A percentile compares a stretch with the other conserved stretches of the same genome.
Evolutionary conservation across 495 filamentous ascomycete genomes (phyloP).

Genomic region (Aspergillus hancockii): DNA sequence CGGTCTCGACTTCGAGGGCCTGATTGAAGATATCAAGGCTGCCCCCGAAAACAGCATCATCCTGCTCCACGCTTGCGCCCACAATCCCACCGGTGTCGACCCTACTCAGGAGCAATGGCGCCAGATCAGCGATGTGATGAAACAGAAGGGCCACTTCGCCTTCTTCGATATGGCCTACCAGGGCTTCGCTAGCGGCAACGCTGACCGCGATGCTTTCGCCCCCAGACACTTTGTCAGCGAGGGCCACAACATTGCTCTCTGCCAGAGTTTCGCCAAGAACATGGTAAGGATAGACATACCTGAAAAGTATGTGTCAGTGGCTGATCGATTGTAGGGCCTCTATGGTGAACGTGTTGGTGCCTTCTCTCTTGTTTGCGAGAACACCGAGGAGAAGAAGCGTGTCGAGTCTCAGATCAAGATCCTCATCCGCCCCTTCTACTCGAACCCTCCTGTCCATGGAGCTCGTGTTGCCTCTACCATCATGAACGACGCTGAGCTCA

Average conservation of each 20-base stretch:
- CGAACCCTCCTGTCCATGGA: slow-evolving; percentile 94
- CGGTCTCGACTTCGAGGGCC: slow-evolving; percentile 93
- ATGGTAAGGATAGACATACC: slow-evolving; percentile 64
- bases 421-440: slow-evolving; percentile 94
- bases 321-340: slow-evolving; percentile 61
- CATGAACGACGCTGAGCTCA: slow-evolving; percentile 81
- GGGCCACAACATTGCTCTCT: slow-evolving; percentile 85
- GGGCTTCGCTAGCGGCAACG: slow-evolving; percentile 93
- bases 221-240: slow-evolving; percentile 88
- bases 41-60: slow-evolving; percentile 85
- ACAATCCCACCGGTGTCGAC: slow-evolving; percentile 98
- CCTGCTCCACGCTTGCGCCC: slow-evolving; percentile 94
- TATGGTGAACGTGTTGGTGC: slow-evolving; percentile 98
- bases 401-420: slow-evolving; percentile 99
- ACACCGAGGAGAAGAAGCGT: slow-evolving; percentile 89
- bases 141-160: slow-evolving; percentile 84
- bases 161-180: slow-evolving; percentile 99
- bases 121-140: slow-evolving; percentile 85
- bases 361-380: slow-evolving; percentile 87
- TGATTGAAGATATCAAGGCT: slow-evolving; percentile 86
- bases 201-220: slow-evolving; percentile 88
- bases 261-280: slow-evolving; percentile 99
- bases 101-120: slow-evolving; percentile 92
- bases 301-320: slow-evolving; percentile 5
- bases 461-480: slow-evolving; percentile 92